Percentiles rank a stretch among this genome's conserved stretches.
These are phyloP conservation scores for Diaporthe nobilis DNA, from an alignment of 2,329 filamentous ascomycete genomes.

Conservation along the genomic window DNA sequence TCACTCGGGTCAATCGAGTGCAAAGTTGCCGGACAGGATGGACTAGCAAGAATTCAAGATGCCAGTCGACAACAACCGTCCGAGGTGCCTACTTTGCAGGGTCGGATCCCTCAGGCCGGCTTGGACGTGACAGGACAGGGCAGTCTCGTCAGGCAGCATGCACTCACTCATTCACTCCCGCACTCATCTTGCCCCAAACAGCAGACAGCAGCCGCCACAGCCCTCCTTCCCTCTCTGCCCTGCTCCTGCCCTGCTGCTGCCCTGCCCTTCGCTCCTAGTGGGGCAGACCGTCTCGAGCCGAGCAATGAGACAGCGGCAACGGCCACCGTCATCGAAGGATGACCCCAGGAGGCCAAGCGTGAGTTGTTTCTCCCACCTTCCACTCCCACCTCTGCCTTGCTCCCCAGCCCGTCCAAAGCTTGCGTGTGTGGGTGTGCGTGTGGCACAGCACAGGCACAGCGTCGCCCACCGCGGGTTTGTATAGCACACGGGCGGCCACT, in stretches of 20 bases:
- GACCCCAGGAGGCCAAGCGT: conserved; percentile 30
- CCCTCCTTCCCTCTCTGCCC: not conserved
- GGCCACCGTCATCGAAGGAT: conserved; percentile 30
- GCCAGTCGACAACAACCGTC: not conserved
- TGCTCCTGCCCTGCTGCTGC: not conserved
- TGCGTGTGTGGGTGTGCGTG: not conserved
- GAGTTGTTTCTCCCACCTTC: conserved; percentile 17
- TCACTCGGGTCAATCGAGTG: not conserved
- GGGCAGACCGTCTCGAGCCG: conserved; percentile 25
- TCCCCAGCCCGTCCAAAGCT: not conserved
- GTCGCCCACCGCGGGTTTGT: conserved; percentile 24
- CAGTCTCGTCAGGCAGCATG: conserved; percentile 15
- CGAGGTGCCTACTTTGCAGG: not conserved
- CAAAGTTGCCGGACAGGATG: not conserved
- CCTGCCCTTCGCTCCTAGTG: conserved; percentile 1
- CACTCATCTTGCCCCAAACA: not conserved
- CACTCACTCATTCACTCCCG: not conserved
- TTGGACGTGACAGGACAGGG: conserved; percentile 1
- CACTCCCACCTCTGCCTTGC: not conserved
- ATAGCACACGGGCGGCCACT: conserved; percentile 26
- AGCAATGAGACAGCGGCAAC: conserved; percentile 31
- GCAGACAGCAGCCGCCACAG: conserved; percentile 3
- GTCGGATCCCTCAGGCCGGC: conserved; percentile 19
- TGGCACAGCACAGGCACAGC: conserved; percentile 30
- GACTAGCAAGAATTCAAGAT: not conserved